These are phyloP conservation scores for Colletotrichum endophyticum DNA, from an alignment of 2,329 filamentous ascomycete species.

Conservation along the genomic window DNA sequence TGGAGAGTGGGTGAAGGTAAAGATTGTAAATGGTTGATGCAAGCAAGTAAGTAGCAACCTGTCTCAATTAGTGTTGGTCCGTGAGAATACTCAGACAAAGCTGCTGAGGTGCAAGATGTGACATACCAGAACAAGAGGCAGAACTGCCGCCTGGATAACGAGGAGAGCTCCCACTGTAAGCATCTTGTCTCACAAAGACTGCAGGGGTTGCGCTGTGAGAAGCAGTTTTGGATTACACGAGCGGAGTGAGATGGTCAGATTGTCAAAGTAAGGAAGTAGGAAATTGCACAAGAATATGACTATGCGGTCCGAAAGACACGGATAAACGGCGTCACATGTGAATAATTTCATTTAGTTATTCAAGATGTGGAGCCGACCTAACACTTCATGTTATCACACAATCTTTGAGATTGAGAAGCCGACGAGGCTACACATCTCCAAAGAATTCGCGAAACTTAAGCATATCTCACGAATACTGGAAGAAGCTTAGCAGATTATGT, in stretches of 20 bases:
- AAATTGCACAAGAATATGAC: neutral
- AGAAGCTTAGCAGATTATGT: neutral
- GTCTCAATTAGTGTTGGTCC: neutral
- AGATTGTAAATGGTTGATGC: neutral
- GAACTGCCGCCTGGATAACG: neutral
- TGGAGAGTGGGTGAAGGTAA: neutral
- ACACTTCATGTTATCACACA: neutral
- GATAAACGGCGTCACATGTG: neutral
- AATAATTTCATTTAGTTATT: fast-evolving
- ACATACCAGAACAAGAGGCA: neutral
- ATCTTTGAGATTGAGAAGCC: neutral
- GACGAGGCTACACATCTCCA: neutral
- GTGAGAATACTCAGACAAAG: neutral
- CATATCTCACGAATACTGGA: neutral
- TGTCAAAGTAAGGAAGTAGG: neutral
- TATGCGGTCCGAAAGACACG: neutral
- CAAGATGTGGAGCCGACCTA: fast-evolving
- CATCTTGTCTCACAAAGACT: neutral
- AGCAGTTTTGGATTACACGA: neutral
- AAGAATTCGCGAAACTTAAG: neutral
- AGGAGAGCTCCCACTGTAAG: neutral
- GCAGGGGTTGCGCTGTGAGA: neutral
- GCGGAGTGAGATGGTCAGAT: neutral
- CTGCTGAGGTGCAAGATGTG: neutral
- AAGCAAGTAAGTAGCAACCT: neutral